Base-by-base conservation (phyloP, 2,329 filamentous ascomycete genomes). In the Stagonosporopsis cucurbitacearum region DNA sequence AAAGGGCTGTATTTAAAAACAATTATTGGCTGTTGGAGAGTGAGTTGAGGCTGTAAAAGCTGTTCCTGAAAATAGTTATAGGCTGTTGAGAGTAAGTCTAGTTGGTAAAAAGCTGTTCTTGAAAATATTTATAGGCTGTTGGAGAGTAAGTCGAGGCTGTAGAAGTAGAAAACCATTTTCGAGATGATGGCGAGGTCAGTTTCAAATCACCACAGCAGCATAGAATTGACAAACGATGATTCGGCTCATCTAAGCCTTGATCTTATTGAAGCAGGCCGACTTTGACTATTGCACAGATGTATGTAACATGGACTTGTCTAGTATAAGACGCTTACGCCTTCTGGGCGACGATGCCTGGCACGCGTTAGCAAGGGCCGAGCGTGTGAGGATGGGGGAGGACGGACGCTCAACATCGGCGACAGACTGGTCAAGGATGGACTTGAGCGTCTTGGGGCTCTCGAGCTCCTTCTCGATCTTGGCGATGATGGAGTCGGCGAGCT, bases 401-500 rank as follows among this genome's bases (percentile, higher is more conserved):
- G 78, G 84, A 97, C 93, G 94, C 88, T 99, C 95, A 76, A 99
- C 88, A 80, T 99, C 95, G 64, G 89, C 82, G 74, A 99, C 86
- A 79, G 92, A 96, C 86, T 99, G 95, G 83, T 95, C 90, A 70
- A 99, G 88, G 74, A 99, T 97, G 84, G 97, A 92, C 85, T 97
- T 92, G 72, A 99, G 88, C 67, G 89, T 86, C 87, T 93, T 98
- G 79, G 96, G 95, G 86, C 90, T 97, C 86, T 97, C 91, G 57
- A 99, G 88, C 86, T 98, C 94, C 88, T 98, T 98, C 81, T 91
- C 89, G 77, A 98, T 95, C 88, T 97, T 99, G 84, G 90, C 87
- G 74, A 99, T 98, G 80, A 99, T 84, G 79, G 82, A 87, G 77
- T 96, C 88, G 64, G 95, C 92, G 66, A 99, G 87, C 86, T 99